These are phyloP conservation scores for Fusarium sulawesiense DNA, from an alignment of 2,329 filamentous ascomycete genomes.

Conservation along the genomic window DNA sequence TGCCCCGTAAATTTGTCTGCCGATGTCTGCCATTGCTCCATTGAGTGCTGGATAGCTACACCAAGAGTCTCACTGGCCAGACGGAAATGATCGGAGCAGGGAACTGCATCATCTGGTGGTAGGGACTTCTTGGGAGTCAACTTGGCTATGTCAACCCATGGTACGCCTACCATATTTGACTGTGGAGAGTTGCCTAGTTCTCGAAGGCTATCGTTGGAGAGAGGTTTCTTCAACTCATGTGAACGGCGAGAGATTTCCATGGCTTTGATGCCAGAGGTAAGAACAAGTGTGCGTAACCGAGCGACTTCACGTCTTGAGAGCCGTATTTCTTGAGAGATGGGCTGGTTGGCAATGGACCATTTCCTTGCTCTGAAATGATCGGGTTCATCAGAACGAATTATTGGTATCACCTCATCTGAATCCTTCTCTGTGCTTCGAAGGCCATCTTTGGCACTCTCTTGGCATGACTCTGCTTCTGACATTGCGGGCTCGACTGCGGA, in stretches of 20 bases:
- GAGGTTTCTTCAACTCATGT: conserved; percentile 58
- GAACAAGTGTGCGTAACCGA: conserved; percentile 78
- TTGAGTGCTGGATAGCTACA: conserved; percentile 59
- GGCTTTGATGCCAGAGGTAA: conserved; percentile 91
- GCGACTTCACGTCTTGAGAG: conserved; percentile 80
- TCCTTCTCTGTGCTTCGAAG: conserved; percentile 52
- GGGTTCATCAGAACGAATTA: conserved; percentile 42
- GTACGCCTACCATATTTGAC: conserved; percentile 41
- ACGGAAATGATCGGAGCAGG: conserved; percentile 61
- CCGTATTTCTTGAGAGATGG: conserved; percentile 49
- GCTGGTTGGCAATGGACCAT: conserved; percentile 64
- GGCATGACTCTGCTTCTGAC: conserved; percentile 55
- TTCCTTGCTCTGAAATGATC: conserved; percentile 52
- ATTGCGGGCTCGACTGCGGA: conserved; percentile 49
- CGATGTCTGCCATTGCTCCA: conserved; percentile 67
- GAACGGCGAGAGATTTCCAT: conserved; percentile 79
- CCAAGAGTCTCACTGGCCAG: conserved; percentile 64
- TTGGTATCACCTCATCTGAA: conserved; percentile 49
- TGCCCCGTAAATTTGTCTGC: conserved; percentile 69
- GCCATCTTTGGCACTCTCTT: conserved; percentile 46
- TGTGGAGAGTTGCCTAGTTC: conserved; percentile 38
- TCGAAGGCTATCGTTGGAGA: conserved; percentile 38
- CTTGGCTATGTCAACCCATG: conserved; percentile 59
- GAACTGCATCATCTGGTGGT: conserved; percentile 51
- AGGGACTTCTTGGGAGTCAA: conserved; percentile 53